These are phyloP conservation scores for Inga laurina DNA, from an alignment of 306 rosid genomes.

Conservation along the genomic window DNA sequence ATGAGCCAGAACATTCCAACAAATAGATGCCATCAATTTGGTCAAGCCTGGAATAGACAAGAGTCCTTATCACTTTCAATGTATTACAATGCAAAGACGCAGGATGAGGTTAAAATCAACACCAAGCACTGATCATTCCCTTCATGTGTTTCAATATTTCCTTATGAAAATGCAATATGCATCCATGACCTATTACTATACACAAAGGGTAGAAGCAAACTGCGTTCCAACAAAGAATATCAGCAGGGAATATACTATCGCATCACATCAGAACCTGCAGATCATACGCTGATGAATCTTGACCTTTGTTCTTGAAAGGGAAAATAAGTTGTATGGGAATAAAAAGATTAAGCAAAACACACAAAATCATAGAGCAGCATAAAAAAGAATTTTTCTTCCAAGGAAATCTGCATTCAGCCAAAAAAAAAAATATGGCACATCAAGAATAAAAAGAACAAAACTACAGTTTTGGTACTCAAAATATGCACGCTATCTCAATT, in stretches of 20 bases:
- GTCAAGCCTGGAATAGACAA: constrained; percentile 72
- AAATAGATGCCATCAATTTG: constrained; percentile 65
- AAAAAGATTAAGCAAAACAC: neutral
- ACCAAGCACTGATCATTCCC: constrained; percentile 16
- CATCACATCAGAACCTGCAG: neutral
- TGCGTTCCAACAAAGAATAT: neutral
- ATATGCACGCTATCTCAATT: neutral
- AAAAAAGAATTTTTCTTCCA: neutral
- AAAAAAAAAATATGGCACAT: neutral
- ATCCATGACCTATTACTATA: constrained; percentile 19
- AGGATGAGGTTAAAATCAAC: constrained; percentile 21
- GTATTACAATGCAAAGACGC: constrained; percentile 17
- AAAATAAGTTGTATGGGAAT: neutral
- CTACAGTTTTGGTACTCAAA: neutral
- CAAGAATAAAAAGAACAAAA: neutral
- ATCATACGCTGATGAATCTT: neutral
- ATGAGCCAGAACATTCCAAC: constrained; percentile 97
- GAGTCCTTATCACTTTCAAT: constrained; percentile 15
- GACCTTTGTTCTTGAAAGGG: constrained; percentile 4
- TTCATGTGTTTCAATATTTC: neutral
- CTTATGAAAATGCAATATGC: constrained; percentile 18
- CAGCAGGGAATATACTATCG: neutral
- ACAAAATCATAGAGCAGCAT: neutral
- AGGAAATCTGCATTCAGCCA: neutral
- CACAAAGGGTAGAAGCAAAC: neutral